Base-by-base conservation (phyloP, 257 asterid genomes). In the Solanum habrochaites region DNA sequence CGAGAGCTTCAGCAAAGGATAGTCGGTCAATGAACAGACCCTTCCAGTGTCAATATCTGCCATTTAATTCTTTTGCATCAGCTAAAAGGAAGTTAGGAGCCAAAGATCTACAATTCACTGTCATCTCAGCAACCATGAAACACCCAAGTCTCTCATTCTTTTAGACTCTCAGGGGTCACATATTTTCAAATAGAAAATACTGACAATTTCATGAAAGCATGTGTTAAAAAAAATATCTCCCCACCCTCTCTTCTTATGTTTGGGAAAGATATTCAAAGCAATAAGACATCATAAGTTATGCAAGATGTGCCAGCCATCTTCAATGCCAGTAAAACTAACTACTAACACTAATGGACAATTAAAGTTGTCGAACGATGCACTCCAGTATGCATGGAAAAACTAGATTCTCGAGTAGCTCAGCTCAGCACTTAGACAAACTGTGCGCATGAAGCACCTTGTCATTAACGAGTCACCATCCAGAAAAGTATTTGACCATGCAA, bases 401-500 rank as follows among this genome's bases (percentile, higher is more conserved):
- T n/a, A 43, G 66, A 52, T 85, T 71, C 39, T 18, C 56, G 6
- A 37, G 40, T 39, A 45, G 74, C 40, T 20, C 40, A 35, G 40
- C 5, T 70, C 49, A 84, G 81, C 18, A 72, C 16, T 37, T 29
- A 2, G 27, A 70, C 43, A 35, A 72, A 72, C 81, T 72, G 81
- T 72, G 81, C 32, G 43, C 47, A 72, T 37, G 45, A 72, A 72
- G 29, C 49, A 72, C 20, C 80, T 72, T 29, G 40, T 16, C 47
- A 32, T 37, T 72, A 35, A 72, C 8, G 45, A 72, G 92, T 91
- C 87, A 92, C 43, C 93, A 91, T 77, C 82, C 87, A 85, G 88
- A 72, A 67, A 69, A 31, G n/a, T 85, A 82, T 81, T 81, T 21
- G 78, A 62, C 83, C 88, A 85, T 31, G 77, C 18, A 81, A 29